A percentile compares a stretch with the other conserved stretches of the same genome.
Evolutionary conservation across 768 basidiomycete species (phyloP).

Genomic region (Agaricus subrufescens): DNA sequence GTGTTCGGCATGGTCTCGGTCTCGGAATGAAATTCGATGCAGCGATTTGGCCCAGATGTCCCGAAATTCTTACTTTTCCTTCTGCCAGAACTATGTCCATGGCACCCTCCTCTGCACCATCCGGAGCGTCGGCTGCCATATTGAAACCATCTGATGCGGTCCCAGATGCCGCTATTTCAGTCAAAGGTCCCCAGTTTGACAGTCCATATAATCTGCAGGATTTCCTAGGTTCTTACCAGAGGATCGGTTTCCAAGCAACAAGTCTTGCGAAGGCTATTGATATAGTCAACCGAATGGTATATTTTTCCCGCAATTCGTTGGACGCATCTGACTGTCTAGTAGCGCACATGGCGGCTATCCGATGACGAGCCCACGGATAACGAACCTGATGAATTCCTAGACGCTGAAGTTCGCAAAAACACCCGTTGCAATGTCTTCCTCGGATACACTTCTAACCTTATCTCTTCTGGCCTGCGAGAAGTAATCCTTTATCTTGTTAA

Average conservation of each 20-base stretch:
- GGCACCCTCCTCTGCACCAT: conserved; percentile 27
- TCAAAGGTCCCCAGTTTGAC: conserved; percentile 88
- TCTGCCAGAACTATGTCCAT: conserved; percentile 18
- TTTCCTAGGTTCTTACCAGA: conserved; percentile 75
- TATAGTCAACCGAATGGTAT: conserved; percentile 91
- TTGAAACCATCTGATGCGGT: conserved; percentile 73
- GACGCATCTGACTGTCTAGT: conserved; percentile 5
- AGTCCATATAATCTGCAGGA: conserved; percentile 56
- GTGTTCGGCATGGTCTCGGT: not conserved
- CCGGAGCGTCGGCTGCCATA: conserved; percentile 67
- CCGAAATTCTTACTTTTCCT: conserved; percentile 2
- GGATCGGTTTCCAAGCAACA: conserved; percentile 97
- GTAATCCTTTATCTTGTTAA: conserved; percentile 90
- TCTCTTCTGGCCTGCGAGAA: conserved; percentile 95
- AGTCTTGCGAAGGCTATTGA: conserved; percentile 85
- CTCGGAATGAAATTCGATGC: not conserved
- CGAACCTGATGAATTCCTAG: conserved; percentile 62
- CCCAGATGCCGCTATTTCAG: conserved; percentile 57
- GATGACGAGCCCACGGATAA: conserved; percentile 73
- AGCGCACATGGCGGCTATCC: conserved; percentile 88
- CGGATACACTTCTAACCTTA: conserved; percentile 97
- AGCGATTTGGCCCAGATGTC: not conserved
- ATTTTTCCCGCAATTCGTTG: conserved; percentile 8
- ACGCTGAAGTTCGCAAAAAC: conserved; percentile 55
- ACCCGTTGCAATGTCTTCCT: conserved; percentile 89